Evolutionary conservation across 352 stramenopile genomes (phyloP), one percentile per base, ranked within the genome.

Genomic region (Phytophthora fragariae): DNA sequence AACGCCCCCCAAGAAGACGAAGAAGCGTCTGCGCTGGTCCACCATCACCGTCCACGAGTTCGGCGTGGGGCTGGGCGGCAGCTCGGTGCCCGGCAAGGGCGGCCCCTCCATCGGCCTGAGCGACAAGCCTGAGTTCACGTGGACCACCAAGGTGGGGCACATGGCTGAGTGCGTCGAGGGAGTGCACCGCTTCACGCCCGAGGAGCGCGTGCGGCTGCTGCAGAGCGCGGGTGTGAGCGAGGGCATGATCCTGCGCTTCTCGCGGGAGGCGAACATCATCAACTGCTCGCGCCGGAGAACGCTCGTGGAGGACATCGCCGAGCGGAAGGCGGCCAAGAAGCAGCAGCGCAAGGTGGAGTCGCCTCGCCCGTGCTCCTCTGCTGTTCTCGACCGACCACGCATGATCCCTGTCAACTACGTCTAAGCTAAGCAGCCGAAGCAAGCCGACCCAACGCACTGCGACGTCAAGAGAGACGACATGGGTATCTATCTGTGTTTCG

Each of bases 161-260:
- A 92, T 92, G 84, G 84, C 84, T 41, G 82, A 90, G 57, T 63
- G 82, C 65, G 84, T 82, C 44, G 82, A 92, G 70, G 84, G 84
- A n/a, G 74, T 92, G 12, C 84, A 86, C 62, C 81, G 82, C 24
- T 90, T 92, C 73, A 76, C 76, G n/a, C 70, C 73, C n/a, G 81
- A 82, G 53, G 76, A 92, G 67, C 82, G 84, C 47, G 80, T 88
- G 56, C 81, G 77, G n/a, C 65, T 92, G 62, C 70, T 92, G 39
- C 81, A 90, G 59, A 65, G 65, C 57, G 82, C 81, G 6, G 84
- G 84, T 17, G 82, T 89, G 59, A 87, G 76, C 57, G 84, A 91
- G 24, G 84, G 80, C 35, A 91, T 91, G 74, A 91, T 91, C 73
- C 70, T 88, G 65, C 84, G 84, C 19, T 89, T 87, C 77, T 86